Evolutionary conservation across 176 grass and related monocot species (phyloP), one percentile per base, ranked within the genome.

Genomic region (Bolboschoenus planiculmis): DNA sequence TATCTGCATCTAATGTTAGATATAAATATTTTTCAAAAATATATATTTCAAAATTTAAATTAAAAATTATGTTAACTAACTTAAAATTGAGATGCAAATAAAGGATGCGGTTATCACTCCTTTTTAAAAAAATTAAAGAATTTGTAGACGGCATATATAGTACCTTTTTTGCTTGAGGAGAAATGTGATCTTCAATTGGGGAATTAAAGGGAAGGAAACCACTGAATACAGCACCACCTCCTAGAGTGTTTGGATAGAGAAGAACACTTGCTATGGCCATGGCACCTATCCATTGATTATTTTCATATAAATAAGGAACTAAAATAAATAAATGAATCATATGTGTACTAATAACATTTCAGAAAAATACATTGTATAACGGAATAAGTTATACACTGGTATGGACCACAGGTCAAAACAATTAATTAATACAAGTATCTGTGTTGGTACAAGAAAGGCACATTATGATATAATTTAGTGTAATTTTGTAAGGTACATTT

Each of bases 151-250:
- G 33, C 42, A 80, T 34, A 85, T 0, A 23, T 14, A 37, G n/a
- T 89, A 91, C 87, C 80, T 89, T 92, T 84, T 86, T 94, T 59
- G 89, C 94, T 63, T 92, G 66, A 13, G 86, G 65, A 31, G 88
- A 87, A 11, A 94, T 89, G 4, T n/a, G 87, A 63, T 51, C 83
- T 15, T 81, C 68, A 16, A 91, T 79, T 1, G 91, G 87, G 21
- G 91, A 82, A 78, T 56, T 84, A 48, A 93, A 93, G 7, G 94
- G 87, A 78, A 97, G 81, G 70, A 89, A 92, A 26, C 91, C 94
- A 83, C 94, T 94, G 74, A 94, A 97, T 62, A 92, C 76, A 4
- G 88, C 91, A 78, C 91, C 90, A 10, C 89, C 89, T 81, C 91
- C 94, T 53, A 97, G 85, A 26, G 84, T 80, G 51, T 78, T 87